These are phyloP conservation scores for Striga hermonthica DNA, from an alignment of 305 asterid genomes.

Conservation along the genomic window DNA sequence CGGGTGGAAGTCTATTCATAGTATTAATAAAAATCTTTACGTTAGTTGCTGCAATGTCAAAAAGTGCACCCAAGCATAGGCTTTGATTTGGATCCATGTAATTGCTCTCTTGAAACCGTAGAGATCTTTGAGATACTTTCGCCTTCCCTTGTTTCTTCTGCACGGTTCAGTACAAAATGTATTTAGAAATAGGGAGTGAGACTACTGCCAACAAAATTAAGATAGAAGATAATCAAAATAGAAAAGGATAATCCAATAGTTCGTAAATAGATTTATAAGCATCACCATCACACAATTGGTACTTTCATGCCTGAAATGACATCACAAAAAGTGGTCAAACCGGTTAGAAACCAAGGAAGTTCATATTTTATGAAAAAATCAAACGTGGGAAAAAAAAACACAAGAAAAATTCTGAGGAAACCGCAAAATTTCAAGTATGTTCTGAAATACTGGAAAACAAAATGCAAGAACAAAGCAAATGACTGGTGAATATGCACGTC, in stretches of 20 bases:
- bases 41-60: conserved; percentile 95
- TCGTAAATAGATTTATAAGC: conserved; percentile 5
- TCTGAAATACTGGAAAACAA: too few species aligned
- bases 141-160: conserved; percentile 68
- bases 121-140: conserved; percentile 53
- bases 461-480: too few species aligned
- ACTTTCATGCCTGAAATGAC: conserved; percentile 4
- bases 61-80: conserved; percentile 89
- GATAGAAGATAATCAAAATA: background rate
- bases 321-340: conserved; percentile 2
- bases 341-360: background rate
- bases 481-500: too few species aligned
- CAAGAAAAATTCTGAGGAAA: background rate
- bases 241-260: conserved; percentile 1
- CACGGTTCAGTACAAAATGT: conserved; percentile 20
- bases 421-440: background rate
- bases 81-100: conserved; percentile 92
- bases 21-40: conserved; percentile 37
- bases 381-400: background rate
- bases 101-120: conserved; percentile 72
- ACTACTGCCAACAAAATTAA: background rate
- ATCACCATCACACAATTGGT: conserved; percentile 4
- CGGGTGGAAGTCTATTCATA: conserved; percentile 3
- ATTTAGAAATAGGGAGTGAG: background rate
- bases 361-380: background rate